phyloP scores from a whole-genome alignment of 2,329 filamentous ascomycete species.

The Aspergillus sojae region DNA sequence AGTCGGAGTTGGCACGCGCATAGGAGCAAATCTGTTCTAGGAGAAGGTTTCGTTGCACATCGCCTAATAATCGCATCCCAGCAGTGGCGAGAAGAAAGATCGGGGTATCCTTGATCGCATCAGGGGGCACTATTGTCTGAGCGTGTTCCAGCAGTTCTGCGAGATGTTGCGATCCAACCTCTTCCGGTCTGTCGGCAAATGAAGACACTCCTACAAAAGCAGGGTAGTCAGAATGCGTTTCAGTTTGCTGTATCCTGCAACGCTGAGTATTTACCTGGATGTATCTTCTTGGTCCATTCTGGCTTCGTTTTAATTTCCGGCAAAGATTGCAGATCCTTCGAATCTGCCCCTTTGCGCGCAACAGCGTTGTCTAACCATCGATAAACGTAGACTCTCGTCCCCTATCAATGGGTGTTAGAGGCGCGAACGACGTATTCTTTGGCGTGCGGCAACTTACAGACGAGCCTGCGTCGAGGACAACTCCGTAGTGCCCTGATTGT shows the following conservation, averaged over 20 bases:
- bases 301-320: constrained; percentile 83
- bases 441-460: constrained; percentile 58
- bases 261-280: constrained; percentile 64
- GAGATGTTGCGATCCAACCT: constrained; percentile 81
- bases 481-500: constrained; percentile 70
- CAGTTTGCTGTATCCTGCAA: neutral
- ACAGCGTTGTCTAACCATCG: constrained; percentile 80
- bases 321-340: constrained; percentile 66
- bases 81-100: constrained; percentile 95
- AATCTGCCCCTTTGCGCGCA: constrained; percentile 63
- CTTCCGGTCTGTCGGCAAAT: constrained; percentile 75
- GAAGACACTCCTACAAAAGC: constrained; percentile 70
- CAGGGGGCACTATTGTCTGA: constrained; percentile 71
- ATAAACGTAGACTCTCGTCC: constrained; percentile 92
- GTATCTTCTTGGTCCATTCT: constrained; percentile 89
- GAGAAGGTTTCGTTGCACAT: constrained; percentile 71
- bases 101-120: constrained; percentile 80
- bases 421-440: neutral
- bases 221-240: constrained; percentile 1
- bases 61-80: constrained; percentile 84
- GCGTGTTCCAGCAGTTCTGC: constrained; percentile 80
- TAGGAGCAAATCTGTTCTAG: constrained; percentile 81
- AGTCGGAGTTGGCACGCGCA: constrained; percentile 73
- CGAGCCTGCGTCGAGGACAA: constrained; percentile 96
- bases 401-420: constrained; percentile 44